Evolutionary conservation across 257 asterid species (phyloP).

Genomic region (Nicotiana attenuata): DNA sequence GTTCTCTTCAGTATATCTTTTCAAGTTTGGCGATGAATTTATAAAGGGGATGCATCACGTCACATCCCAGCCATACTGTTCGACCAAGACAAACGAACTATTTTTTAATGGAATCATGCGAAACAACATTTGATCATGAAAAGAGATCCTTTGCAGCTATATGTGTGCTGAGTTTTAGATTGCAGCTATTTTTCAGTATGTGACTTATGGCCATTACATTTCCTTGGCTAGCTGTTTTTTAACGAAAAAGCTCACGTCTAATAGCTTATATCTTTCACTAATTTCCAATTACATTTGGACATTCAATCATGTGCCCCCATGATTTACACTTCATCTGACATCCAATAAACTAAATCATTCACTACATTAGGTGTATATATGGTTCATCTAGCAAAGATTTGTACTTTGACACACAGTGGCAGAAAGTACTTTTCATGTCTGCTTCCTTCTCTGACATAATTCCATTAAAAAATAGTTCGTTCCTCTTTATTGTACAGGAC

Average conservation of each 20-base stretch:
- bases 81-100: constrained; percentile 28
- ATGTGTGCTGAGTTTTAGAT: background rate
- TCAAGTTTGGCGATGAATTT: background rate
- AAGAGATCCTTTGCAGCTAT: background rate
- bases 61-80: constrained; percentile 15
- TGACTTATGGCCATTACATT: background rate
- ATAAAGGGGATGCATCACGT: background rate
- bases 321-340: too few relatives aligned
- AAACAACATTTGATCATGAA: background rate
- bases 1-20: too few relatives aligned
- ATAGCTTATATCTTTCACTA: too few relatives aligned
- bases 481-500: too few relatives aligned
- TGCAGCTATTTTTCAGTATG: background rate
- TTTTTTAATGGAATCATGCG: constrained; percentile 19
- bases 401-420: background rate
- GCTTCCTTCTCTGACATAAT: constrained; percentile 8
- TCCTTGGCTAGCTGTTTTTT: background rate
- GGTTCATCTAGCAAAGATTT: background rate
- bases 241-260: background rate
- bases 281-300: too few relatives aligned
- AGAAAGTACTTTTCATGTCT: background rate
- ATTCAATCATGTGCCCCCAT: too few relatives aligned
- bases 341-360: background rate
- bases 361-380: background rate
- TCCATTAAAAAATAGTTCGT: constrained; percentile 36